phyloP scores from a whole-genome alignment of 306 rosid genomes.

The Fagus crenata region DNA sequence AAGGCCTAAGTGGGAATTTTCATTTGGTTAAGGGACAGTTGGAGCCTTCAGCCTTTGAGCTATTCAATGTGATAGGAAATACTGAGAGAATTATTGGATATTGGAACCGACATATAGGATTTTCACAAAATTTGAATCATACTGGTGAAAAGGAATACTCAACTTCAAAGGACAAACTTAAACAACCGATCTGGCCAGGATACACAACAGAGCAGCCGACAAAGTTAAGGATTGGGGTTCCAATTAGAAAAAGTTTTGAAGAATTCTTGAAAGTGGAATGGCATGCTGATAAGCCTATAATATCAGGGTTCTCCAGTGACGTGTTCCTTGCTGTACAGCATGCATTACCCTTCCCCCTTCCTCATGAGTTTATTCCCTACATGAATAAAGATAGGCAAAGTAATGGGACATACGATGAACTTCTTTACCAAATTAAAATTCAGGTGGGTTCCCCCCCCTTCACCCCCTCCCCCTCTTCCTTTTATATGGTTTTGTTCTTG shows the following conservation, averaged over 20 bases:
- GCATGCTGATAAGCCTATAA: not conserved
- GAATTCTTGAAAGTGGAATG: slow-evolving; percentile 26
- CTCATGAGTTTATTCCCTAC: slow-evolving; percentile 23
- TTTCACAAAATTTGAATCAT: too few species aligned
- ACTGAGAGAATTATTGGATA: slow-evolving; percentile 35
- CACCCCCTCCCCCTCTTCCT: too few species aligned
- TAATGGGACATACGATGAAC: slow-evolving; percentile 10
- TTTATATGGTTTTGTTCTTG: too few species aligned
- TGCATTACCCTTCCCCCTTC: slow-evolving; percentile 31
- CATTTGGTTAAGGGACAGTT: slow-evolving; percentile 31
- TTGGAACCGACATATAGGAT: slow-evolving; percentile 16
- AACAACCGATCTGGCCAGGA: slow-evolving; percentile 45
- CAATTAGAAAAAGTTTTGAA: slow-evolving; percentile 9
- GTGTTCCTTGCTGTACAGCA: slow-evolving; percentile 27
- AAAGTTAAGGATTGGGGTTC: slow-evolving; percentile 42
- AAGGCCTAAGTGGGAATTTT: slow-evolving; percentile 33
- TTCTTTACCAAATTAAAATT: slow-evolving; percentile 13
- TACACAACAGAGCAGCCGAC: slow-evolving; percentile 20
- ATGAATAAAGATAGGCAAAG: not conserved
- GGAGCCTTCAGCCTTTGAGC: slow-evolving; percentile 27
- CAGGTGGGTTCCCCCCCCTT: slow-evolving; percentile 6
- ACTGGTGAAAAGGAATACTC: not conserved
- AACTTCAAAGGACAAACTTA: slow-evolving; percentile 1
- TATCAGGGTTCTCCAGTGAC: slow-evolving; percentile 37
- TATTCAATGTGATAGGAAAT: slow-evolving; percentile 32